Evolutionary conservation across 192 early-diverging fungal species (phyloP).

Genomic region (Podila epicladia): DNA sequence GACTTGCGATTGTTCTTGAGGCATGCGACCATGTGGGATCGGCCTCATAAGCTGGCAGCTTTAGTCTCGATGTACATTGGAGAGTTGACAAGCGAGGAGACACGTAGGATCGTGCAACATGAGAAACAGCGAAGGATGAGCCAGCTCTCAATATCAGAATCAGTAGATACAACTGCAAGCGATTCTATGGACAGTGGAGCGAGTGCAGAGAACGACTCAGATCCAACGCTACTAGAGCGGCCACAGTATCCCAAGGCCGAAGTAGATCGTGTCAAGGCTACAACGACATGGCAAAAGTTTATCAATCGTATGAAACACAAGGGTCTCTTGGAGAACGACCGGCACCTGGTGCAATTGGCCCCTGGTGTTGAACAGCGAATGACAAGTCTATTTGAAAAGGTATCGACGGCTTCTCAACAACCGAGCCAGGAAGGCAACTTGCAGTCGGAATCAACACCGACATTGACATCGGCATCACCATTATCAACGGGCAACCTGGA

Average conservation of each 20-base stretch:
- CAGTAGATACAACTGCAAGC: background rate
- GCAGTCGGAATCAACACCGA: too few species aligned
- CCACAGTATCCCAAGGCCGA: background rate
- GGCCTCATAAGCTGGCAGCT: background rate
- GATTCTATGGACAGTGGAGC: background rate
- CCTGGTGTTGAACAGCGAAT: too few species aligned
- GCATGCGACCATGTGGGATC: slow-evolving; percentile 15
- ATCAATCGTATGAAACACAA: background rate
- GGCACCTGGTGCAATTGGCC: too few species aligned
- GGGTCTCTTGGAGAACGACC: background rate
- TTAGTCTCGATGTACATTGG: slow-evolving; percentile 4
- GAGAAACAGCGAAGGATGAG: too few species aligned
- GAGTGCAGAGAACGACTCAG: background rate
- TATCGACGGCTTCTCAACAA: too few species aligned
- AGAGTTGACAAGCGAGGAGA: too few species aligned
- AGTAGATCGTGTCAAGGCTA: background rate
- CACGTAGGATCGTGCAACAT: too few species aligned
- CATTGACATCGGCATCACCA: too few species aligned
- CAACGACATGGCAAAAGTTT: background rate
- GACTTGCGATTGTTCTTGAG: slow-evolving; percentile 31
- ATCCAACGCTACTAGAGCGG: background rate
- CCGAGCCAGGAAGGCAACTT: too few species aligned
- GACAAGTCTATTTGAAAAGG: too few species aligned
- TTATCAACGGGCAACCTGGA: too few species aligned
- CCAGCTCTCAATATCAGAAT: too few species aligned